Base-by-base conservation (phyloP, 306 rosid genomes). In the Sophora flavescens region DNA sequence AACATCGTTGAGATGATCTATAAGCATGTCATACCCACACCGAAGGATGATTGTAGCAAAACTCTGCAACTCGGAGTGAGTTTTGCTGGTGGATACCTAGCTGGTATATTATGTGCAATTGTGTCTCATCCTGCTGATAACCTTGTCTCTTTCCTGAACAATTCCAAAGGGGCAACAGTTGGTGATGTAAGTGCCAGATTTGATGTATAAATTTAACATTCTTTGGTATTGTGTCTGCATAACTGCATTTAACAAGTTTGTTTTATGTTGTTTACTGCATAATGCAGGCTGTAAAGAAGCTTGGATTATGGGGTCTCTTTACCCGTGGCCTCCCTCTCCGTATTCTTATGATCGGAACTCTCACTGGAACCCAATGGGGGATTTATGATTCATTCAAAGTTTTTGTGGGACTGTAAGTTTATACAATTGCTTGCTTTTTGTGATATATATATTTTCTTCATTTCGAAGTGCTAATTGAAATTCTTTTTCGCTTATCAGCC, bases 251-350 rank as follows among this genome's bases (percentile, higher is more conserved):
- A 78, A 44, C 62, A 45, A 22, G 51, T 78, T 67, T 68, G n/a
- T 53, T 35, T 22, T 8, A 62, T 45, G 53, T 59, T 17, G 63
- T 63, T 12, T 53, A 15, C 56, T 70, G 66, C 47, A 11, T 59
- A 63, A 76, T 74, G 78, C 88, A 94, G 98, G 98, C 95, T 9
- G 89, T 94, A 57, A 89, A 92, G 89, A 89, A 90, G 45, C 63
- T 94, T n/a, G 98, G 98, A 28, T 8, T 89, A 73, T 54, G 73
- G 86, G 98, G 97, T 80, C 85, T 94, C 51, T 88, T 84, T 61
- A 94, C 97, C 14, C 95, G 98, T 70, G 98, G 98, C 53, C 91
- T 94, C 76, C 98, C 98, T 67, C 97, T 94, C 36, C 98, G 98
- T 44, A 94, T 94, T 75, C 91, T 87, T 65, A 94, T 94, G 97